A percentile compares a stretch with the other conserved stretches of the same genome.
Evolutionary conservation across 2,329 filamentous ascomycete species (phyloP).

Genomic region (Fusarium nurragi): DNA sequence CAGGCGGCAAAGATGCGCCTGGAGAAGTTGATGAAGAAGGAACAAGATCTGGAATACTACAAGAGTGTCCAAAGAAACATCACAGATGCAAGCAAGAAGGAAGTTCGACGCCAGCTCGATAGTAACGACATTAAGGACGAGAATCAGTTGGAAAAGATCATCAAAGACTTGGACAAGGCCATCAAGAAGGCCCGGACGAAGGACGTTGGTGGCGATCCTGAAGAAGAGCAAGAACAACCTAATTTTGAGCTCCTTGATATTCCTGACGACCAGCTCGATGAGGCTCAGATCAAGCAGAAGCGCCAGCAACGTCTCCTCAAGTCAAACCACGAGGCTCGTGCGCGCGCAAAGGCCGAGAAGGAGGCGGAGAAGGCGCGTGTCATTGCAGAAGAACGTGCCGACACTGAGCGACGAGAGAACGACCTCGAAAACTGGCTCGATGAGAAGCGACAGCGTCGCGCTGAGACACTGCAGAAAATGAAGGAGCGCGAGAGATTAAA

Average conservation of each 20-base stretch:
- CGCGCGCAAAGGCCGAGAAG: constrained; percentile 95
- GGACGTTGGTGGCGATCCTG: constrained; percentile 83
- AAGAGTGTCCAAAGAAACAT: constrained; percentile 81
- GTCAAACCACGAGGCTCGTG: constrained; percentile 91
- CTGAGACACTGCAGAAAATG: constrained; percentile 79
- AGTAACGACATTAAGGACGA: constrained; percentile 94
- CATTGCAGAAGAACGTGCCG: constrained; percentile 83
- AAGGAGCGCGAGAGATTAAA: constrained; percentile 94
- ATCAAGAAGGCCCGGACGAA: constrained; percentile 92
- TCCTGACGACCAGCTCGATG: constrained; percentile 91
- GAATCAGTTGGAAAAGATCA: constrained; percentile 79
- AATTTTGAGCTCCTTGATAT: constrained; percentile 89
- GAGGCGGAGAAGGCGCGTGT: constrained; percentile 87
- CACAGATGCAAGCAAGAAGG: constrained; percentile 85
- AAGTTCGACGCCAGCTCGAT: constrained; percentile 85
- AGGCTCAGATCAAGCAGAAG: constrained; percentile 90
- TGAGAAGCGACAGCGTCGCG: constrained; percentile 79
- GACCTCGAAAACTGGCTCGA: constrained; percentile 88
- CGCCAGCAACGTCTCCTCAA: constrained; percentile 92
- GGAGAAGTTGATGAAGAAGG: constrained; percentile 94
- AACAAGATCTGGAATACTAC: constrained; percentile 94
- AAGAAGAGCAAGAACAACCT: constrained; percentile 83
- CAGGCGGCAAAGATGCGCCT: constrained; percentile 97
- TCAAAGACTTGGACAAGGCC: constrained; percentile 89
- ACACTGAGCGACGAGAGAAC: constrained; percentile 83